Conservation (phyloP, 192 early-diverging fungal genomes). For the Rhizophlyctis rosea region DNA sequence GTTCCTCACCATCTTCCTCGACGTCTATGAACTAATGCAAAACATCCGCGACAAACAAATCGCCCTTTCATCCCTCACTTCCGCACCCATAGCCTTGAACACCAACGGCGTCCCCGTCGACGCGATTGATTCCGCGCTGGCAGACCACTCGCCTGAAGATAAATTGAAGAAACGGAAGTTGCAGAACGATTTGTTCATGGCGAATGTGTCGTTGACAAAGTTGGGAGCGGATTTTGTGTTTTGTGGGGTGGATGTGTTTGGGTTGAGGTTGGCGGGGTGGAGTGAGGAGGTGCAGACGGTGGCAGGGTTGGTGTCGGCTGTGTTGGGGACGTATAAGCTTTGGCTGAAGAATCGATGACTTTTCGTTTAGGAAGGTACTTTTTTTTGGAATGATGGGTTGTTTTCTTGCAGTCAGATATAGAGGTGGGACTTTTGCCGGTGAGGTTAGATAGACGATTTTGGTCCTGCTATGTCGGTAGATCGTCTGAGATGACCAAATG, state of each 20-base stretch:
- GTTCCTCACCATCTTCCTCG: conserved; percentile 68
- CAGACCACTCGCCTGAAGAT: conserved; percentile 11
- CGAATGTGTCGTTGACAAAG: conserved; percentile 60
- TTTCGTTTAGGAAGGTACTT: neutral
- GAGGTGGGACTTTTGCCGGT: no score
- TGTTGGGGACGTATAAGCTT: conserved; percentile 52
- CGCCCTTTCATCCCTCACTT: no score
- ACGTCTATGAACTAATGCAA: conserved; percentile 54
- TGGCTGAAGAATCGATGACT: conserved; percentile 30
- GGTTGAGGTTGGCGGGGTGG: conserved; percentile 29
- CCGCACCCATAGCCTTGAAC: no score
- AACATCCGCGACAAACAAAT: no score
- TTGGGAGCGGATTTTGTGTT: conserved; percentile 68
- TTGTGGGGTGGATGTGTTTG: conserved; percentile 55
- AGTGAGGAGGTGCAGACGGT: conserved; percentile 47
- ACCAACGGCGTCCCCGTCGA: no score
- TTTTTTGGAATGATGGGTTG: neutral
- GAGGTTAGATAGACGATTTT: no score
- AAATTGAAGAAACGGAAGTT: conserved; percentile 12
- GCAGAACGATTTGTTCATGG: conserved; percentile 44
- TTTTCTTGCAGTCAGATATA: neutral
- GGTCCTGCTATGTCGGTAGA: no score
- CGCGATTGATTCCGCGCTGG: conserved; percentile 22
- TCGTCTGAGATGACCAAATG: no score
- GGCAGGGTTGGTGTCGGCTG: conserved; percentile 36